phyloP scores from a whole-genome alignment of 2,329 filamentous ascomycete genomes.

The Colletotrichum sp. region DNA sequence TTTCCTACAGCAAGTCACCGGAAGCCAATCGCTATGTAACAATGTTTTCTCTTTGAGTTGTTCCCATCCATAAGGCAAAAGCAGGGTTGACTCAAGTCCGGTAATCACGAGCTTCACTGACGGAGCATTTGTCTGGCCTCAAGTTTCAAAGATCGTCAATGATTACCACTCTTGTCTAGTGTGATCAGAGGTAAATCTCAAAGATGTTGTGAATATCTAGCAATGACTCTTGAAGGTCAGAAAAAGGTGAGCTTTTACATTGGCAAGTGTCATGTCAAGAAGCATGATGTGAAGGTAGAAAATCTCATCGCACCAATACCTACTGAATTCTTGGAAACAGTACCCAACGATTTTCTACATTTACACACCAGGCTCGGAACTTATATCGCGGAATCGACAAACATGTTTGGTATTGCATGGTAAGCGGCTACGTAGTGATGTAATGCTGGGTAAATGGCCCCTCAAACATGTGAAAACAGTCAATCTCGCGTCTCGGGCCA shows the following conservation, averaged over 20 bases:
- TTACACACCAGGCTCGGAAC: neutral
- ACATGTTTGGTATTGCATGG: neutral
- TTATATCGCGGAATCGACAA: accelerated
- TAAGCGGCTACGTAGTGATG: neutral
- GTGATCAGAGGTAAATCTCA: neutral
- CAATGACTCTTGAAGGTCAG: neutral
- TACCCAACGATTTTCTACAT: neutral
- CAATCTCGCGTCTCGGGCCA: neutral
- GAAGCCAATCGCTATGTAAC: neutral
- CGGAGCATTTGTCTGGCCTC: neutral
- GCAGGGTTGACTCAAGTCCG: neutral
- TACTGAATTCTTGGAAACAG: neutral
- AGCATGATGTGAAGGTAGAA: neutral
- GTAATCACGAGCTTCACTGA: neutral
- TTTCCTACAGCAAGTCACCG: neutral
- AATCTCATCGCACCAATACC: neutral
- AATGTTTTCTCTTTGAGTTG: neutral
- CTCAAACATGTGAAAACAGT: neutral
- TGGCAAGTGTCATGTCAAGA: neutral
- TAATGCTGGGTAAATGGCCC: neutral
- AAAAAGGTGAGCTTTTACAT: neutral
- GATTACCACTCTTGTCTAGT: neutral
- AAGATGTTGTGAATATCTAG: neutral
- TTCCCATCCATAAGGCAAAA: neutral
- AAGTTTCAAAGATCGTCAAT: neutral